Evolutionary conservation across 2,329 filamentous ascomycete genomes (phyloP), one percentile per base, ranked within the genome.

Genomic region (Thermothelomyces thermophilus): DNA sequence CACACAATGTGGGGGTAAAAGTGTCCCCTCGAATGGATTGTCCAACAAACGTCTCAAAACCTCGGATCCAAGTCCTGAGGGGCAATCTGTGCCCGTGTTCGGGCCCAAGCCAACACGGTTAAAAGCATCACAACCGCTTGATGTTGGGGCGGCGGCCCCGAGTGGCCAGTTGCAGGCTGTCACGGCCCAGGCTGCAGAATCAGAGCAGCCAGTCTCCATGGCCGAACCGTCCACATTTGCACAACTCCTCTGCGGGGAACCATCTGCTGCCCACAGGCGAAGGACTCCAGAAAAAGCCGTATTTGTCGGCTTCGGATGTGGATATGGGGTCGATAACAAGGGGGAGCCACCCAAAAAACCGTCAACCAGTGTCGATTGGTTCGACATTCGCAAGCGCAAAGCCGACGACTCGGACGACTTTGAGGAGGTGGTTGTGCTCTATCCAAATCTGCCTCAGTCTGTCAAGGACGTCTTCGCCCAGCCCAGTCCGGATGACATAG

Each of bases 401-500:
- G 58, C 60, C 14, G 60, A 62, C 5, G 63, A 66, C 19, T 60
- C 62, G 13, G 70, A 68, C 51, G 58, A 69, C 36, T 68, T 20
- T n/a, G 45, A 48, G n/a, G 35, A 40, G n/a, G 30, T 17, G 22
- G 45, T 48, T 30, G 26, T 48, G 26, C 26, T 79, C 61, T 79
- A 79, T 53, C 68, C 73, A 58, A 68, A 68, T 13, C 73, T 73
- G 35, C 68, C 74, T 26, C 68, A 70, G 49, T 74, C 74, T 65
- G 63, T 73, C 68, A 63, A 74, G 62, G 73, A 81, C 63, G 80
- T 83, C 52, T 96, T 96, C 71, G 75, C 84, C 74, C 81, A 82
- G 65, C 90, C 91, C 48, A 96, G 90, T 69, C 90, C 90, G 59
- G 90, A 97, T 72, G 90, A 96, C 67, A 72, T 93, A 63, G 87